Percentiles rank a stretch among this genome's conserved stretches.
These are phyloP conservation scores for Citrus trifoliata DNA, from an alignment of 345 rosid genomes.

Conservation along the genomic window DNA sequence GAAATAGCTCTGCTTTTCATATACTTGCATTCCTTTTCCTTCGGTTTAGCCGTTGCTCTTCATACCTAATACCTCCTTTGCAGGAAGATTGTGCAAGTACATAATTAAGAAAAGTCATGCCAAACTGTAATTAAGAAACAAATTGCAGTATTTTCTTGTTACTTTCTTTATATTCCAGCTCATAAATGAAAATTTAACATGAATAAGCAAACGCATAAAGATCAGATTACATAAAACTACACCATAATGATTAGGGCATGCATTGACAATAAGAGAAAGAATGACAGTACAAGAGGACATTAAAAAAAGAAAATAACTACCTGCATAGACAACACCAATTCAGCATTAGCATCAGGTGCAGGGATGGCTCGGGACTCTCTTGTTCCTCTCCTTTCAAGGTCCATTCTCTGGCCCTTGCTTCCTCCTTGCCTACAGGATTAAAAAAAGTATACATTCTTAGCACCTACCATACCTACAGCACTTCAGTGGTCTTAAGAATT, in stretches of 20 bases:
- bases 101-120: background rate
- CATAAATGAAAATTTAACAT: background rate
- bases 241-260: background rate
- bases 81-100: background rate
- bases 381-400: constrained; percentile 65
- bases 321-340: constrained; percentile 79
- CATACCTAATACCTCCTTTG: background rate
- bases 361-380: constrained; percentile 94
- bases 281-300: background rate
- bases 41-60: background rate
- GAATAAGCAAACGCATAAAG: background rate
- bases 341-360: constrained; percentile 97
- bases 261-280: background rate
- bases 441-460: background rate
- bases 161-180: background rate
- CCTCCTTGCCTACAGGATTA: constrained; percentile 64
- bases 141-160: background rate
- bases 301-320: constrained; percentile 30
- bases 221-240: background rate
- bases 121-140: background rate
- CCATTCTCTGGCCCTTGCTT: constrained; percentile 68
- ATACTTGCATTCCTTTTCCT: background rate
- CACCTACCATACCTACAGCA: background rate
- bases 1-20: background rate
- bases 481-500: background rate